Evolutionary conservation across 768 basidiomycete genomes (phyloP), one percentile per base, ranked within the genome.

Genomic region (Agrocybe praecox): DNA sequence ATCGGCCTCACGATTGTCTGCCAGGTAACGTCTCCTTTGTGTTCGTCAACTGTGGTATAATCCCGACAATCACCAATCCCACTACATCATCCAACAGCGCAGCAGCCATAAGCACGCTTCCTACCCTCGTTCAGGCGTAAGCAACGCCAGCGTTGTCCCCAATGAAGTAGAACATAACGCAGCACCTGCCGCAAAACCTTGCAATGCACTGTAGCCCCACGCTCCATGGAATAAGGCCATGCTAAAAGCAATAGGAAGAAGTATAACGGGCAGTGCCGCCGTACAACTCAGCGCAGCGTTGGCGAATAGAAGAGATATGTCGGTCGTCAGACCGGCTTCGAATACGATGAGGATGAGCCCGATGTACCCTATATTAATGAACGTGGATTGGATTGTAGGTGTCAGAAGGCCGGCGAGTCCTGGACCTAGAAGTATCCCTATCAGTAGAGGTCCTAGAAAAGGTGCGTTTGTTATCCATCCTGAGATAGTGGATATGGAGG

Each of bases 31-130:
- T 57, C 54, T 19, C 57, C 52, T 2, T 58, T 58, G 33, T 46
- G 51, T 53, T n/a, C 4, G 75, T 72, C 17, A 84, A 64, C 7
- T 75, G 72, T 8, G 75, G 70, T 14, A 88, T 75, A 44, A 88
- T 77, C 21, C 79, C 79, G 0, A 83, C 79, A 32, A 88, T 78
- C 22, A 88, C 76, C 5, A 89, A 77, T 0, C 84, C 85, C 15
- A 83, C 72, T 9, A 88, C 76, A 65, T 90, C 87, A 68, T 90
- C 87, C 46, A 87, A 73, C 12, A 89, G 71, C 0, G 88, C 88
- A 1, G 86, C 86, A 48, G 79, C 80, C 58, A 85, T 73, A 15
- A 90, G 69, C 0, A 87, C 77, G 2, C 81, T 79, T 0, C 87
- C 86, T 0, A 84, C 76, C 46, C 77, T 74, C 2, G 80, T 85